Evolutionary conservation across 106 monocot genomes (phyloP).

Genomic region (Agapanthus africanus): DNA sequence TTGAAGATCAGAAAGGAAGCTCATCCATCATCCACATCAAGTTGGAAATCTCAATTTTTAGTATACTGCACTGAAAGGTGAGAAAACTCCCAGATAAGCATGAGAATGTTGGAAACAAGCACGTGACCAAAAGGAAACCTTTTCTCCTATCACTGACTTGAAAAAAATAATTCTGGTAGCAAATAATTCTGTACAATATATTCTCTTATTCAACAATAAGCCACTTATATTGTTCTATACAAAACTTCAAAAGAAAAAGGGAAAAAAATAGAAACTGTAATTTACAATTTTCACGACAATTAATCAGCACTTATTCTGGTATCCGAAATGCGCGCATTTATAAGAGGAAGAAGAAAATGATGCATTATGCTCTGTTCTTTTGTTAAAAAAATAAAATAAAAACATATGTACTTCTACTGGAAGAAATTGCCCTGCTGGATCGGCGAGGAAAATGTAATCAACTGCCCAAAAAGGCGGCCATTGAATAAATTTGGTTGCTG

Average conservation of each 20-base stretch:
- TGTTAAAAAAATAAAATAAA: too few species aligned
- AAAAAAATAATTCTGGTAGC: neutral
- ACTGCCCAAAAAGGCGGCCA: conserved; percentile 28
- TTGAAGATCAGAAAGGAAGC: too few species aligned
- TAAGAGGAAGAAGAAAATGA: neutral
- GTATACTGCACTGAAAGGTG: too few species aligned
- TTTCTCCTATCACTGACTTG: neutral
- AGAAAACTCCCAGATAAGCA: too few species aligned
- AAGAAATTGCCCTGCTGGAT: conserved; percentile 39
- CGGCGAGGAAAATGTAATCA: conserved; percentile 32
- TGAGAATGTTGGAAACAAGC: too few species aligned
- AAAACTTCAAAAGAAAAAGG: conserved; percentile 5
- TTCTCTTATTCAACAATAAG: conserved; percentile 1
- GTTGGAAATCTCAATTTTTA: too few species aligned
- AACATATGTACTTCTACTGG: conserved; percentile 29
- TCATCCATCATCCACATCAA: too few species aligned
- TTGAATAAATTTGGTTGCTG: conserved; percentile 35
- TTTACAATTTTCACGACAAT: conserved; percentile 20
- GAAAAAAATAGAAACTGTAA: conserved; percentile 4
- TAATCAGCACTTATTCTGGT: conserved; percentile 29
- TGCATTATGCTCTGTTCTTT: too few species aligned
- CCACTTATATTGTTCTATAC: conserved; percentile 6
- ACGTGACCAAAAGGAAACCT: too few species aligned
- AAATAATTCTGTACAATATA: conserved; percentile 1
- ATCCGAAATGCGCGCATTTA: conserved; percentile 11